Evolutionary conservation across 345 rosid genomes (phyloP), one percentile per base, ranked within the genome.

Genomic region (Eucalyptus cloeziana): DNA sequence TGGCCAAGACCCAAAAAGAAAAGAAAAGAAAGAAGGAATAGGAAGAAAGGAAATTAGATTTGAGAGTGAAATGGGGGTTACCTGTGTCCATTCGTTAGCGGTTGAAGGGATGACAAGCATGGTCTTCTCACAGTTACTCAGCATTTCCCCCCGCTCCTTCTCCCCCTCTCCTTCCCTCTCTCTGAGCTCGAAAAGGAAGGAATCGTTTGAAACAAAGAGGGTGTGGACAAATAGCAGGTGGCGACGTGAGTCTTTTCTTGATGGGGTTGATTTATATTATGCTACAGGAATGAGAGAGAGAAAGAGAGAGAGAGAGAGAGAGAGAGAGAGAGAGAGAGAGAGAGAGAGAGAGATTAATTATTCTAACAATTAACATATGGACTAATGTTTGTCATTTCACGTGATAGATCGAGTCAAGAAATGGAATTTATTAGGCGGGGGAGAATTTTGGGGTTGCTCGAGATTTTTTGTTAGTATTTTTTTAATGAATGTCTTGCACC

Each of bases 181-280:
- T 76, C 85, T 76, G 19, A 37, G 37, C 45, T 40, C 47, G 85
- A 11, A 40, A 89, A 87, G 91, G 95, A 86, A 71, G 86, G 87
- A 93, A 93, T 94, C 92, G 89, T 92, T 94, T 90, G 93, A 95
- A 93, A 79, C 99, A 92, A 93, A 91, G 94, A 92, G 95, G 90
- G 92, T 94, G 91, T 91, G 91, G 96, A 95, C 98, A 94, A 94
- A 91, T 90, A 93, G 94, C 94, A 93, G 96, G 95, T 94, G 95
- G 94, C 93, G 94, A 92, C 93, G 89, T 86, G 92, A 91, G 94
- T 90, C 93, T 89, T 88, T 91, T 37, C 90, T 93, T 91, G 90
- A 88, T 83, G 92, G 89, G 88, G 52, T 89, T 88, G 90, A 89
- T 89, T 81, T 88, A 86, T 88, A 90, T 49, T 86, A 40, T n/a